Evolutionary conservation across 805 yeast genomes (phyloP).

Genomic region (Lipomyces yamadae): DNA sequence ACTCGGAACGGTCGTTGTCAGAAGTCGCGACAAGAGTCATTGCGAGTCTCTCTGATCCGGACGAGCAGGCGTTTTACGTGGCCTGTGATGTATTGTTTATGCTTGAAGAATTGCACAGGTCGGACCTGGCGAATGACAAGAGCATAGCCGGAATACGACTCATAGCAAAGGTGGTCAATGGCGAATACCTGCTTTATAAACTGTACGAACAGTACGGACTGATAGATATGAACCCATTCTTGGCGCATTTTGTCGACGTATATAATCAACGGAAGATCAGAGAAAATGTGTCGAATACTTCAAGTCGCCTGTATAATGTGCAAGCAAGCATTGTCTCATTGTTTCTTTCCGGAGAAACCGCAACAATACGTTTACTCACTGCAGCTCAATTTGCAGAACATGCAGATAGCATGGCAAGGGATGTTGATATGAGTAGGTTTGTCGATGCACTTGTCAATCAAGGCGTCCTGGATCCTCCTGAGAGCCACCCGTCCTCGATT

Average conservation of each 20-base stretch:
- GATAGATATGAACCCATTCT: slow-evolving; percentile 31
- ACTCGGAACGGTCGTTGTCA: slow-evolving; percentile 8
- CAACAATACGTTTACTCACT: slow-evolving; percentile 3
- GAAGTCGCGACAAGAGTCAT: slow-evolving; percentile 12
- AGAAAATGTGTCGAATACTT: background rate
- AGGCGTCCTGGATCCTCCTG: slow-evolving; percentile 30
- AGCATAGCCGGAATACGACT: background rate
- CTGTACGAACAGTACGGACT: slow-evolving; percentile 27
- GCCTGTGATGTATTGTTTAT: slow-evolving; percentile 29
- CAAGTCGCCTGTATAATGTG: slow-evolving; percentile 8
- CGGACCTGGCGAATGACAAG: background rate
- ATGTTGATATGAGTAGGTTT: slow-evolving; percentile 23
- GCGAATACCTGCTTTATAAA: slow-evolving; percentile 27
- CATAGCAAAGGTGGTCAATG: slow-evolving; percentile 23
- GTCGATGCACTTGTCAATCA: slow-evolving; percentile 28
- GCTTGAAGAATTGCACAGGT: slow-evolving; percentile 20
- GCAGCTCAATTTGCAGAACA: slow-evolving; percentile 9
- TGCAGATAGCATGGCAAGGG: slow-evolving; percentile 14
- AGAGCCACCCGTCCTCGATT: background rate
- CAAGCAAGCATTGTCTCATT: slow-evolving; percentile 26
- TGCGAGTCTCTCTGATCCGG: slow-evolving; percentile 17
- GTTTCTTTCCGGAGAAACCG: slow-evolving; percentile 20
- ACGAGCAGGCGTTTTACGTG: slow-evolving; percentile 23
- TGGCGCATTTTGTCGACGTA: slow-evolving; percentile 27
- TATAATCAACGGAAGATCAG: slow-evolving; percentile 14